A percentile compares a stretch with the other conserved stretches of the same genome.
These are phyloP conservation scores for Solanum sejunctum DNA, from an alignment of 257 asterid species.

Conservation along the genomic window DNA sequence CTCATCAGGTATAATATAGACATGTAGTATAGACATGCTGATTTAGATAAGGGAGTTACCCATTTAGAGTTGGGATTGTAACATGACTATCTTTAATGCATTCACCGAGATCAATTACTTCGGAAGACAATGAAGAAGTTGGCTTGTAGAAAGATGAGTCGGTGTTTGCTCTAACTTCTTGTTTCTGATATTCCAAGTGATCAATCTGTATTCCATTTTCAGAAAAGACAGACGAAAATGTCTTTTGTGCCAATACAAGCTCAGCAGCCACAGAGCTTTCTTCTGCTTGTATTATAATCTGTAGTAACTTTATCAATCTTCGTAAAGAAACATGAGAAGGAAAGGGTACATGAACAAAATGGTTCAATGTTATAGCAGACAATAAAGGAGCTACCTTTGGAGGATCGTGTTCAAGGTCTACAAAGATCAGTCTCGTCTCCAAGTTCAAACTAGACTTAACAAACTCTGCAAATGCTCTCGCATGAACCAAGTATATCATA, in stretches of 20 bases:
- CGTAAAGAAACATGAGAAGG: not conserved
- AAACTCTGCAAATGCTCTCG: conserved; percentile 32
- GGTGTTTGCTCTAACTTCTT: not conserved
- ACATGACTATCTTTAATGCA: conserved; percentile 56
- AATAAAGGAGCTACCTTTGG: conserved; percentile 35
- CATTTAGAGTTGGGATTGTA: conserved; percentile 74
- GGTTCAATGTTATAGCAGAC: not conserved
- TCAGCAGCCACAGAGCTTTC: conserved; percentile 24
- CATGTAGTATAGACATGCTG: not conserved
- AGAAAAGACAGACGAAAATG: conserved; percentile 35
- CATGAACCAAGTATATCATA: conserved; percentile 63
- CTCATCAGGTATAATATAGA: not conserved
- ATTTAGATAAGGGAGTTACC: conserved; percentile 29
- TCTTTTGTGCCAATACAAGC: conserved; percentile 54
- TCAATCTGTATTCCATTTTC: conserved; percentile 14
- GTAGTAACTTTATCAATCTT: conserved; percentile 2
- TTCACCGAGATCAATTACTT: conserved; percentile 56
- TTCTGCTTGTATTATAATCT: conserved; percentile 32
- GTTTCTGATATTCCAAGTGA: conserved; percentile 15
- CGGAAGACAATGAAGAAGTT: conserved; percentile 20
- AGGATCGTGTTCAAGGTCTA: conserved; percentile 72
- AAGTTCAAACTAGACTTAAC: conserved; percentile 29
- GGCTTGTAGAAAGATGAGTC: conserved; percentile 14
- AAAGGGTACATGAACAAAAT: not conserved
- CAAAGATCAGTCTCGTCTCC: conserved; percentile 25